Conservation (phyloP, 108 stramenopile genomes). For the Bacterosira constricta region DNA sequence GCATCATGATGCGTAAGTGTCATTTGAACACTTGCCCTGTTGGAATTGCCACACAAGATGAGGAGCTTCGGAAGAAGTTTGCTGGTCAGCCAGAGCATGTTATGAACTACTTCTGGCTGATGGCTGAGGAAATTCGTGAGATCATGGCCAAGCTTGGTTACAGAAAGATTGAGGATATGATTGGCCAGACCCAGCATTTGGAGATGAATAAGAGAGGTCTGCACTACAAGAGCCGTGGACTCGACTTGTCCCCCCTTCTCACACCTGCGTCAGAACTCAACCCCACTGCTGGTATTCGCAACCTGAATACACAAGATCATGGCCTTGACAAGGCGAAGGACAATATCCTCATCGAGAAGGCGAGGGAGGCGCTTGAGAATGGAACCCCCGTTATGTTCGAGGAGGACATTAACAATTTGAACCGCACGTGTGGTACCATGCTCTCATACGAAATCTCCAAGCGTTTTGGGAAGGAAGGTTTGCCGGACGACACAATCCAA, state of each 20-base stretch:
- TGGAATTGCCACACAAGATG: conserved; percentile 97
- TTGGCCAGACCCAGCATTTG: conserved; percentile 94
- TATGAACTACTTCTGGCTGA: conserved; percentile 94
- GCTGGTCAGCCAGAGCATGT: conserved; percentile 97
- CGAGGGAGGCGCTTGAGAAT: conserved; percentile 83
- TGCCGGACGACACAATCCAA: conserved; percentile 94
- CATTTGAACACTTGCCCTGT: conserved; percentile 98
- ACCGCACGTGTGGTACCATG: conserved; percentile 96
- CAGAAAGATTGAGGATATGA: conserved; percentile 93
- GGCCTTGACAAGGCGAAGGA: conserved; percentile 86
- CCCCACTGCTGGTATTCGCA: conserved; percentile 80
- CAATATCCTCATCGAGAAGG: conserved; percentile 84
- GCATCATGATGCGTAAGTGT: conserved; percentile 98
- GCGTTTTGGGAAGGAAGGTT: conserved; percentile 88
- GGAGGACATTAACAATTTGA: conserved; percentile 84
- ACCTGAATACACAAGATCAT: conserved; percentile 85
- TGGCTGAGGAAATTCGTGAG: conserved; percentile 95
- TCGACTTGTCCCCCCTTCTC: conserved; percentile 92
- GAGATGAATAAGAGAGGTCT: conserved; percentile 87
- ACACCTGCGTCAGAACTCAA: conserved; percentile 93
- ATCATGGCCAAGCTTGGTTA: conserved; percentile 96
- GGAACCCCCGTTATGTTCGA: conserved; percentile 82
- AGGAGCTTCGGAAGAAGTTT: conserved; percentile 94
- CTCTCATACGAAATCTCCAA: conserved; percentile 91
- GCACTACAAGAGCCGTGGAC: conserved; percentile 95